phyloP scores from a whole-genome alignment of 768 basidiomycete species.

The Clathrus columnatus region DNA sequence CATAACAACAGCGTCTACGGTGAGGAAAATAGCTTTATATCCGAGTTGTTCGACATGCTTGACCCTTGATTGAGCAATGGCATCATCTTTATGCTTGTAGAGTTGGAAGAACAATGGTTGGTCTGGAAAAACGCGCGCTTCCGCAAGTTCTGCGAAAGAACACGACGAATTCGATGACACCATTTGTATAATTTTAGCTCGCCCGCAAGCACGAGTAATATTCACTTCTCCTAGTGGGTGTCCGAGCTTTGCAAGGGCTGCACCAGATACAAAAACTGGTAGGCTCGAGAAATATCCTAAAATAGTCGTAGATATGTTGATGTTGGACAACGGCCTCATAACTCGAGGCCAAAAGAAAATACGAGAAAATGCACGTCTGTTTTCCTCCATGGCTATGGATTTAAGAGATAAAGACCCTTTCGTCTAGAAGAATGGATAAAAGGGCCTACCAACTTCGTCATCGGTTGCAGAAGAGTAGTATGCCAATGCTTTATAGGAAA shows the following conservation, averaged over 20 bases:
- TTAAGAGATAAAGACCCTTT: slow-evolving; percentile 10
- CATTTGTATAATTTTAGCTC: slow-evolving; percentile 73
- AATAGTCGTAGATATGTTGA: slow-evolving; percentile 64
- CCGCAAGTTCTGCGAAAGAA: slow-evolving; percentile 54
- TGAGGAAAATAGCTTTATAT: slow-evolving; percentile 84
- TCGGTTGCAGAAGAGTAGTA: slow-evolving; percentile 86
- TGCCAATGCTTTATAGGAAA: slow-evolving; percentile 68
- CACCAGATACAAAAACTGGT: slow-evolving; percentile 77
- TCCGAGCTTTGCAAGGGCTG: slow-evolving; percentile 77
- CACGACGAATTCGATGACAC: slow-evolving; percentile 72
- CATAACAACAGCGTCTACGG: slow-evolving; percentile 80
- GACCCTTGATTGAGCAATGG: slow-evolving; percentile 59
- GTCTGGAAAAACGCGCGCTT: slow-evolving; percentile 39
- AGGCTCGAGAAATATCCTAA: slow-evolving; percentile 64
- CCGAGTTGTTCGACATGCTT: slow-evolving; percentile 62
- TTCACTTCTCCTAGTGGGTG: slow-evolving; percentile 88
- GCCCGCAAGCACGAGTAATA: slow-evolving; percentile 60
- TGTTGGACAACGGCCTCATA: slow-evolving; percentile 53
- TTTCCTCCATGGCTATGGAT: slow-evolving; percentile 51
- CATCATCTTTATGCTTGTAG: slow-evolving; percentile 71
- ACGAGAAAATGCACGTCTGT: slow-evolving; percentile 69
- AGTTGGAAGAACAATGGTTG: slow-evolving; percentile 77
- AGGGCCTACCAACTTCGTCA: slow-evolving; percentile 65
- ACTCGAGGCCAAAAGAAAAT: slow-evolving; percentile 86
- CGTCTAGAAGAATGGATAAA: not conserved